Evolutionary conservation across 2,329 filamentous ascomycete genomes (phyloP).

Genomic region (Triangularia verruculosa): DNA sequence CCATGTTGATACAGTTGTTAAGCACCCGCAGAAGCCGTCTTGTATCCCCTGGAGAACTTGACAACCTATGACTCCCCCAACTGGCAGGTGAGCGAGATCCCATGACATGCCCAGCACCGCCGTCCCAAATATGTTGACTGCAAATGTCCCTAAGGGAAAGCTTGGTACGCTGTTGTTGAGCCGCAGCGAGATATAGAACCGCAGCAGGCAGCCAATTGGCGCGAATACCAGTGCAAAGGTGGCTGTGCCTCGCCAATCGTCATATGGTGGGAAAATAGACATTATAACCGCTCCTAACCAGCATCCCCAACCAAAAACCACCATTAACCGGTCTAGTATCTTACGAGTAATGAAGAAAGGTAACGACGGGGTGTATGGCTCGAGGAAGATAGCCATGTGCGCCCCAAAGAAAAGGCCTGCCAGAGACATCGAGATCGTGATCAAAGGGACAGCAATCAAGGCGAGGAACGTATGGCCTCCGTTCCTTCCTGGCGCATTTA

Average conservation of each 20-base stretch:
- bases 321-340: constrained; percentile 60
- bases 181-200: constrained; percentile 68
- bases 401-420: constrained; percentile 68
- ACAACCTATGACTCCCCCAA: constrained; percentile 56
- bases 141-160: constrained; percentile 86
- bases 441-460: constrained; percentile 68
- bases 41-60: constrained; percentile 60
- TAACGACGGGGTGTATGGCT: constrained; percentile 58
- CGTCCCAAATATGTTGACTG: constrained; percentile 76
- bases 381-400: constrained; percentile 66
- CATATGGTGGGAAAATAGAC: constrained; percentile 63
- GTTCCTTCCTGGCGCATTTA: constrained; percentile 41
- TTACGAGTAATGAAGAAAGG: constrained; percentile 55
- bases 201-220: constrained; percentile 70
- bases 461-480: constrained; percentile 83
- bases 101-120: constrained; percentile 71
- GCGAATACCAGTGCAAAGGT: constrained; percentile 80
- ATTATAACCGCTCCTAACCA: constrained; percentile 79
- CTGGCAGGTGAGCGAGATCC: constrained; percentile 68
- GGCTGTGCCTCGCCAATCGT: constrained; percentile 71
- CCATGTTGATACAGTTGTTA: constrained; percentile 68
- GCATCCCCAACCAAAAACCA: constrained; percentile 65
- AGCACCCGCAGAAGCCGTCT: constrained; percentile 66
- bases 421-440: constrained; percentile 68
- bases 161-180: constrained; percentile 65